Base-by-base conservation (phyloP, 2,329 filamentous ascomycete species). In the Sclerotinia sclerotiorum region DNA sequence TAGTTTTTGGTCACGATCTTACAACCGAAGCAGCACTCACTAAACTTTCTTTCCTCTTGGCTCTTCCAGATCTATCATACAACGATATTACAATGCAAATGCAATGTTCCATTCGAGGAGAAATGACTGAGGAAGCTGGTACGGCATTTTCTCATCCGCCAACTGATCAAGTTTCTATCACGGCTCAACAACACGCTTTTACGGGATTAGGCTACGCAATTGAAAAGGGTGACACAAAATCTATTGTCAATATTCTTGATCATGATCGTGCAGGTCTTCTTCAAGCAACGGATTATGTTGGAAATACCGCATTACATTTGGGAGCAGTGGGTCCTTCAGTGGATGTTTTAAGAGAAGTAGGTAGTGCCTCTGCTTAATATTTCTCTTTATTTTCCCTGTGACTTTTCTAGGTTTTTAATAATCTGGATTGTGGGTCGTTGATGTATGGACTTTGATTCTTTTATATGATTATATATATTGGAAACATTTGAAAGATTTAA, bases 1-100 rank as follows among this genome's bases (percentile, higher is more conserved):
- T 92, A 1, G 87, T 90, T 3, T 87, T 89, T 66, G 89, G 89
- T 1, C 83, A 88, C 68, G 88, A 90, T 72, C 82, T 91, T 81
- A 91, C 89, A 0, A 87, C 87, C 4, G 89, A 91, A 79, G 75
- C 75, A 1, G 75, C 75, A 0, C 67, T 79, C 5, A 79, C 77
- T 0, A 79, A 79, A 71, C 72, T 79, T 1, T 75, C 73, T 1
- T 76, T 72, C 75, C 81, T 92, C 3, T 82, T 91, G 3, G 86
- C 87, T 1, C 79, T 87, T 5, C 85, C 87, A 2, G 84, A 82
- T 48, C 79, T 87, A 17, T 84, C 83, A 0, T 82, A 86, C 5
- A 80, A 83, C 61, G 84, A 87, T n/a, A 86, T 91, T 17, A 82
- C 84, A 2, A 81, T 80, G 72, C 81, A 84, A 70, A 91, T 91